Conservation (phyloP, 164 flowering plant species). For the Berberis vulgaris region DNA sequence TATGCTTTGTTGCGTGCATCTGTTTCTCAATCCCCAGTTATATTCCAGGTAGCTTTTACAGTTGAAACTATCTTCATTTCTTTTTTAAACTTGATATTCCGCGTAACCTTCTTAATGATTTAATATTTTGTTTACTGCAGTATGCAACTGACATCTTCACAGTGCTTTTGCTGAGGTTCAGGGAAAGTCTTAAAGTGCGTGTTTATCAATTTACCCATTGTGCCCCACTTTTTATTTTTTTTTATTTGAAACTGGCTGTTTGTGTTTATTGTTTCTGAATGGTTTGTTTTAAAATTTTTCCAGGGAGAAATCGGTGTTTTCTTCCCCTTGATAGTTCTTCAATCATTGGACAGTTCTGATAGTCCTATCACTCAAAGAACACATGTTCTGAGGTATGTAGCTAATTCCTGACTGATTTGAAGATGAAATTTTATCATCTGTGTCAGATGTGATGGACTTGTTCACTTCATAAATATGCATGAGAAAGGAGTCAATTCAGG, state of each 20-base stretch:
- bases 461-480: too few species aligned
- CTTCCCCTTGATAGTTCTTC: constrained; percentile 80
- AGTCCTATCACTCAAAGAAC: constrained; percentile 56
- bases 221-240: not conserved
- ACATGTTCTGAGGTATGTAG: constrained; percentile 68
- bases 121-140: constrained; percentile 32
- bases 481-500: too few species aligned
- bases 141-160: constrained; percentile 88
- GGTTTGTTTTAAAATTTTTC: constrained; percentile 6
- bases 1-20: constrained; percentile 92
- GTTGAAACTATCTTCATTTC: not conserved
- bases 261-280: not conserved
- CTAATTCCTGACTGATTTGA: constrained; percentile 7
- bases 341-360: constrained; percentile 80
- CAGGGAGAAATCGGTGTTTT: constrained; percentile 95
- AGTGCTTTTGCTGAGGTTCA: constrained; percentile 82
- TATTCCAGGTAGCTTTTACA: constrained; percentile 67
- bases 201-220: not conserved
- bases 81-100: constrained; percentile 5
- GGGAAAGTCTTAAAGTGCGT: constrained; percentile 89
- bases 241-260: not conserved
- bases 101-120: constrained; percentile 1
- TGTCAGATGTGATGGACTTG: too few species aligned
- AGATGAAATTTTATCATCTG: not conserved
- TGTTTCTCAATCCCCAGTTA: constrained; percentile 69